Evolutionary conservation across 495 filamentous ascomycete species (phyloP), one percentile per base, ranked within the genome.

Genomic region (Neurospora sp.): DNA sequence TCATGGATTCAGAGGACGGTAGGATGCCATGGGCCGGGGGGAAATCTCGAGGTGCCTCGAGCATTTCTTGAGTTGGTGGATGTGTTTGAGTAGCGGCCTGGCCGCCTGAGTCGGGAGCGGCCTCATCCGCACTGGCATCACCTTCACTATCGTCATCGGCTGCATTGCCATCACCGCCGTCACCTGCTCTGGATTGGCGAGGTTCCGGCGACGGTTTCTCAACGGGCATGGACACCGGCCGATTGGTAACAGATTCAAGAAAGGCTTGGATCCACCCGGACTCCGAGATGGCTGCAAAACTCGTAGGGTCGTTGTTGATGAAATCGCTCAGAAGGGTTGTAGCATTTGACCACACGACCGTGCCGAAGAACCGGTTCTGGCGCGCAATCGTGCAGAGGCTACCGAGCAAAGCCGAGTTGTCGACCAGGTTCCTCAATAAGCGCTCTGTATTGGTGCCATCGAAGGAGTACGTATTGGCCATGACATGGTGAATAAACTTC

Each of bases 281-380:
- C 83, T 99, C 96, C 20, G 92, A 92, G 75, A 99, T 94, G 20
- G 97, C 93, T 38, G 92, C 90, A 78, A 98, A 98, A 77, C 96
- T 99, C 5, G 96, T 98, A 3, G 96, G 96, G 77, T 99, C 96
- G 78, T 98, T 98, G 81, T 99, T 96, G 73, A 99, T 97, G 84
- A 98, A 98, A 77, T 91, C 95, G 81, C 92, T 95, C 38, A 98
- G 85, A 75, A 98, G 94, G 74, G 91, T 92, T 72, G 96, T 92
- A 20, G 93, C 91, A 77, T 92, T 92, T 71, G 93, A 96, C 96
- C 96, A 99, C 18, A 98, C 93, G 75, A 92, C 89, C 14, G 94
- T 93, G 53, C 96, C 96, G 79, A 93, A 99, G 18, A 92, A 83
- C 16, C 81, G 80, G 37, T 89, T 89, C 73, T 97, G 91, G 71